Evolutionary conservation across 2,329 filamentous ascomycete species (phyloP).

Genomic region (Ceratocystis smalleyi): DNA sequence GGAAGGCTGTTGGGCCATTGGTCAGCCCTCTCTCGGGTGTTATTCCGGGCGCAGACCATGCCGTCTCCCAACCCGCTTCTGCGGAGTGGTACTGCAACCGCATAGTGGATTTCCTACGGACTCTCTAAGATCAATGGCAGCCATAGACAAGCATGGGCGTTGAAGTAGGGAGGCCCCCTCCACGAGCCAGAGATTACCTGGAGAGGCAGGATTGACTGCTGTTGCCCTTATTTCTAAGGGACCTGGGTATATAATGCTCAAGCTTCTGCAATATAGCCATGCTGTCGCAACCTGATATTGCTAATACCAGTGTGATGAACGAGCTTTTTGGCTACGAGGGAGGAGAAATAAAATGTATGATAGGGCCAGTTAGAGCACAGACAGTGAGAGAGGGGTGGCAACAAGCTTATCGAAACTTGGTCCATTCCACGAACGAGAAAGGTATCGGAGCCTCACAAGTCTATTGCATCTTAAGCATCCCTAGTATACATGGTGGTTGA

Average conservation of each 20-base stretch:
- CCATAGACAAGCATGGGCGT: no score
- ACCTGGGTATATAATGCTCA: not conserved
- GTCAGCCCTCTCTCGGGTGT: constrained; percentile 36
- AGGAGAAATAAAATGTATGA: not conserved
- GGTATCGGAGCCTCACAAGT: no score
- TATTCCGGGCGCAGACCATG: constrained; percentile 39
- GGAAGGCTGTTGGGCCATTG: constrained; percentile 32
- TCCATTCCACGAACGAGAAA: no score
- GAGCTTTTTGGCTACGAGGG: not conserved
- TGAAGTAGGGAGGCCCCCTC: not conserved
- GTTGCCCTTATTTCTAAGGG: not conserved
- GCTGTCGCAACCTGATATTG: not conserved
- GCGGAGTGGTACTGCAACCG: constrained; percentile 35
- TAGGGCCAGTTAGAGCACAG: no score
- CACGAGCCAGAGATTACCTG: not conserved
- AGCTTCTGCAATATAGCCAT: not conserved
- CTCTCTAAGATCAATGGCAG: constrained; percentile 14
- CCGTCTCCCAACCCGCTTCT: constrained; percentile 31
- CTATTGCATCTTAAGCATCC: no score
- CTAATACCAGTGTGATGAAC: not conserved
- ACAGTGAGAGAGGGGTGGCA: no score
- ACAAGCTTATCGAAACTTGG: no score
- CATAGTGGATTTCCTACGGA: constrained; percentile 32
- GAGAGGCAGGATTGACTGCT: not conserved
- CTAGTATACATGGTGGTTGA: no score